Evolutionary conservation across 495 filamentous ascomycete species (phyloP).

Genomic region (Penicillium crystallinum): DNA sequence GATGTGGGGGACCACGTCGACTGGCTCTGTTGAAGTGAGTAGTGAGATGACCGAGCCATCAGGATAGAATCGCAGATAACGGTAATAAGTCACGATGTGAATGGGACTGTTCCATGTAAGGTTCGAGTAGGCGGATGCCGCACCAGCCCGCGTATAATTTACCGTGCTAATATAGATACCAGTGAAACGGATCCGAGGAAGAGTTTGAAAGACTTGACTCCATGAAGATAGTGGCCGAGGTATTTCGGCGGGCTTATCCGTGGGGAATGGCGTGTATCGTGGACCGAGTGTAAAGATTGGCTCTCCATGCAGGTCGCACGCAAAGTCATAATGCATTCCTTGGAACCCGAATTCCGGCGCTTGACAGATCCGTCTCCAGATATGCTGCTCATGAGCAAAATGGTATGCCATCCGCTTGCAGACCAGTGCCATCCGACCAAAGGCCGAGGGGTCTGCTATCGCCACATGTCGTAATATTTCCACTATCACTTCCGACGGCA

Average conservation of each 20-base stretch:
- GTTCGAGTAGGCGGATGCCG: slow-evolving; percentile 49
- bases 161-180: slow-evolving; percentile 94
- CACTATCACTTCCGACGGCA: slow-evolving; percentile 80
- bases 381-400: slow-evolving; percentile 76
- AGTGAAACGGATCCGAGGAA: slow-evolving; percentile 86
- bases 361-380: slow-evolving; percentile 78
- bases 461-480: slow-evolving; percentile 69
- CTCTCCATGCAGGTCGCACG: slow-evolving; percentile 57
- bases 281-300: slow-evolving; percentile 40
- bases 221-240: slow-evolving; percentile 37
- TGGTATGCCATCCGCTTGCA: slow-evolving; percentile 85
- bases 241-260: slow-evolving; percentile 24
- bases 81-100: slow-evolving; percentile 96
- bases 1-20: slow-evolving; percentile 74
- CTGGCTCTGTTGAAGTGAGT: slow-evolving; percentile 71
- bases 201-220: slow-evolving; percentile 67
- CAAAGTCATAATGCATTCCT: slow-evolving; percentile 80
- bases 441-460: slow-evolving; percentile 68
- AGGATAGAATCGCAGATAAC: slow-evolving; percentile 91
- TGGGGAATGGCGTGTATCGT: slow-evolving; percentile 42
- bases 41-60: slow-evolving; percentile 78
- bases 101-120: slow-evolving; percentile 75
- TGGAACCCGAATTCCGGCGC: slow-evolving; percentile 69
- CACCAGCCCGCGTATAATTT: slow-evolving; percentile 85
- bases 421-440: slow-evolving; percentile 72